Conservation (phyloP, 306 rosid genomes). For the Astragalus glycyphyllos region DNA sequence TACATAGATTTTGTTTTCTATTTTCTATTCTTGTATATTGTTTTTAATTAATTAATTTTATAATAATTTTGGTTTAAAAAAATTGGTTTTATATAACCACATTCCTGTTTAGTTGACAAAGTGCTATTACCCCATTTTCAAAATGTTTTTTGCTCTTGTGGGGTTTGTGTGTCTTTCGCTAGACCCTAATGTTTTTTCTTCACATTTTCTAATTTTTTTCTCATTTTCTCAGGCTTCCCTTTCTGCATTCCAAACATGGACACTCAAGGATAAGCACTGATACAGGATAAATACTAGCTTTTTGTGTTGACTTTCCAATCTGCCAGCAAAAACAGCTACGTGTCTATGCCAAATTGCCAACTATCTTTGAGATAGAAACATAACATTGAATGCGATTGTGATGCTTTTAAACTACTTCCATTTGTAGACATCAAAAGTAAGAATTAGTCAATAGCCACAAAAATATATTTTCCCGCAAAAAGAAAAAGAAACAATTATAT, state of each 20-base stretch:
- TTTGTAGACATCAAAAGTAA: constrained; percentile 5
- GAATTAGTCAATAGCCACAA: constrained; percentile 40
- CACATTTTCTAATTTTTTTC: not conserved
- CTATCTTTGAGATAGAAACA: constrained; percentile 42
- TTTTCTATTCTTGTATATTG: too few relatives aligned
- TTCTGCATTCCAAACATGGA: not conserved
- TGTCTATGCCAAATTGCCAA: constrained; percentile 39
- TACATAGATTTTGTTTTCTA: too few relatives aligned
- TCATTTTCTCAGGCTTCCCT: not conserved
- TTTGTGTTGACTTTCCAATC: constrained; percentile 36
- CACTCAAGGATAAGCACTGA: constrained; percentile 33
- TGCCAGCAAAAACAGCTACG: constrained; percentile 45
- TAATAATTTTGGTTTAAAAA: too few relatives aligned
- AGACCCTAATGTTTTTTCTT: too few relatives aligned
- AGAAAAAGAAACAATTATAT: constrained; percentile 26
- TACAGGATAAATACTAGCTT: constrained; percentile 9
- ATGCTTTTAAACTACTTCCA: constrained; percentile 33
- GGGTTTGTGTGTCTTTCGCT: too few relatives aligned
- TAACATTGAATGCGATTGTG: constrained; percentile 44
- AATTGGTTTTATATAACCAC: too few relatives aligned
- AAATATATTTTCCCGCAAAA: constrained; percentile 11
- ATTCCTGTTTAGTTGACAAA: too few relatives aligned
- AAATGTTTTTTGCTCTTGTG: too few relatives aligned
- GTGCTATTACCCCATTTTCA: too few relatives aligned
- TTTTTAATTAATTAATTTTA: too few relatives aligned